phyloP scores from a whole-genome alignment of 2,329 filamentous ascomycete species.

The Tolypocladium nubicola region DNA sequence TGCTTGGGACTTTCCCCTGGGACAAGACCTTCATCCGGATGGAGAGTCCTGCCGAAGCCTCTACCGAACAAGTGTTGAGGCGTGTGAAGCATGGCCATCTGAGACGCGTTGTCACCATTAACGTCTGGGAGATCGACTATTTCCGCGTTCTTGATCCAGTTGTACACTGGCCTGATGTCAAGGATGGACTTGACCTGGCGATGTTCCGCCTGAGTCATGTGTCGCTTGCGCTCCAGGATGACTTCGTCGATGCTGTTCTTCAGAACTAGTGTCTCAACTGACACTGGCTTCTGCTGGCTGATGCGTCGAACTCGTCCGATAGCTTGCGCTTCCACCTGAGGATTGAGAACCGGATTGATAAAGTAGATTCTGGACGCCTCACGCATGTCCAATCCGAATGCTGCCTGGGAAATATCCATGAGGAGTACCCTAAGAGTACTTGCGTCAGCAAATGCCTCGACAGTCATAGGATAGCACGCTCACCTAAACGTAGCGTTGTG shows the following conservation, averaged over 20 bases:
- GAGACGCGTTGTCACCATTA: constrained; percentile 24
- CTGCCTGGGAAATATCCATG: constrained; percentile 86
- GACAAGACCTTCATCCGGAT: constrained; percentile 37
- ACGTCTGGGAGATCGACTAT: constrained; percentile 26
- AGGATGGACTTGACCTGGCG: constrained; percentile 44
- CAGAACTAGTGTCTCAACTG: constrained; percentile 78
- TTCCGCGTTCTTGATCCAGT: constrained; percentile 45
- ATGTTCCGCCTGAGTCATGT: constrained; percentile 63
- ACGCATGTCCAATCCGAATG: constrained; percentile 77
- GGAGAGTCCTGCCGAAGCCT: constrained; percentile 29
- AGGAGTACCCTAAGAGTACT: constrained; percentile 53
- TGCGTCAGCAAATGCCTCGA: neutral
- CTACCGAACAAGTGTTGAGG: constrained; percentile 42
- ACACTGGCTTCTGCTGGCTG: constrained; percentile 67
- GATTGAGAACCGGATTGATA: constrained; percentile 77
- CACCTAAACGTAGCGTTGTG: constrained; percentile 50
- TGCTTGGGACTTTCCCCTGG: constrained; percentile 10
- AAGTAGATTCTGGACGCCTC: constrained; percentile 82
- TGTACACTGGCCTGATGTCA: constrained; percentile 45
- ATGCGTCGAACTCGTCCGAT: constrained; percentile 85
- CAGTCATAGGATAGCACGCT: neutral
- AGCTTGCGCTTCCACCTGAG: constrained; percentile 77
- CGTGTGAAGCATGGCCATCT: constrained; percentile 35
- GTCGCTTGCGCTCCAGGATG: constrained; percentile 61
- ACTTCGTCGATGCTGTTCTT: constrained; percentile 74